These are phyloP conservation scores for Plasmodium coatneyi DNA, from an alignment of 169 alveolate genomes.

Conservation along the genomic window DNA sequence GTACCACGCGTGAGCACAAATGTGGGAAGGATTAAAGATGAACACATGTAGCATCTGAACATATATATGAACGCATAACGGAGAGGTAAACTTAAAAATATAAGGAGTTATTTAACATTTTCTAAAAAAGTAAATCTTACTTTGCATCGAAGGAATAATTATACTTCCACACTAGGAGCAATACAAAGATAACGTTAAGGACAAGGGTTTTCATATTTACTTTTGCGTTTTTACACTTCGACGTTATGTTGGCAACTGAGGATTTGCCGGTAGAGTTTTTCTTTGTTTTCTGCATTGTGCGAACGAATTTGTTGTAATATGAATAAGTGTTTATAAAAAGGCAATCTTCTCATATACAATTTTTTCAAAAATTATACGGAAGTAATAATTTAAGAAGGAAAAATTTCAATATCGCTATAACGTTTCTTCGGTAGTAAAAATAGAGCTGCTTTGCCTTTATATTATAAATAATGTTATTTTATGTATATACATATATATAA, in stretches of 20 bases:
- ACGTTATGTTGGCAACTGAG: not conserved
- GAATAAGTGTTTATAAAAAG: not conserved
- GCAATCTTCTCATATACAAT: not conserved
- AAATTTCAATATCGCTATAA: not conserved
- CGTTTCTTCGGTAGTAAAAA: not conserved
- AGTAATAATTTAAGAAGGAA: not conserved
- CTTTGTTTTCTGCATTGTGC: not conserved
- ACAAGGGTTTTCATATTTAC: not conserved
- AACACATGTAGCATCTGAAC: not conserved
- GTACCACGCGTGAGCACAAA: not conserved
- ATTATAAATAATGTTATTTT: not conserved
- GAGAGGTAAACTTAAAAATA: not conserved
- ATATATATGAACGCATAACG: not conserved
- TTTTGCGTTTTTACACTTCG: not conserved
- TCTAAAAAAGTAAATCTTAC: not conserved
- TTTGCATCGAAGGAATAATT: not conserved
- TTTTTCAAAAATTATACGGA: not conserved
- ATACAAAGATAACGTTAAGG: not conserved
- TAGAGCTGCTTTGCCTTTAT: not conserved
- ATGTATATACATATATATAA: not conserved
- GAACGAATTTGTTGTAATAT: not conserved
- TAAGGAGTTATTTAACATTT: not conserved
- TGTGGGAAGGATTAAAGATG: not conserved
- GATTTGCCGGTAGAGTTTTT: not conserved
- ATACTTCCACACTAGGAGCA: not conserved